These are phyloP conservation scores for Hsuehochloa calcarea DNA, from an alignment of 176 grass and related monocot genomes.

Conservation along the genomic window DNA sequence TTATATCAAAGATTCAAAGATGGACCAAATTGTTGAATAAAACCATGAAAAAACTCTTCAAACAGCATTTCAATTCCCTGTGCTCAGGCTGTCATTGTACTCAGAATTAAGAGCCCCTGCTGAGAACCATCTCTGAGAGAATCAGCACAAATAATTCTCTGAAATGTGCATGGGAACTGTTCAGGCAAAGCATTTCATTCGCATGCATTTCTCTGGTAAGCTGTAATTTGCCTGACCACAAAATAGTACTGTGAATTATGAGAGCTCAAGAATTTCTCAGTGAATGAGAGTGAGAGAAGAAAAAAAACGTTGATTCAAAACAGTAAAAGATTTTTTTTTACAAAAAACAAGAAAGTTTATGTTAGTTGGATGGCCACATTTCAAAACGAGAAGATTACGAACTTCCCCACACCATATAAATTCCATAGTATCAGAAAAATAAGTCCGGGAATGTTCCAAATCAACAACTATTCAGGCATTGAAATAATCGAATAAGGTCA, in stretches of 20 bases:
- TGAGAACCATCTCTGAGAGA: conserved; percentile 10
- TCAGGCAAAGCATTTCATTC: conserved; percentile 10
- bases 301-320: neutral
- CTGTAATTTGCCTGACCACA: neutral
- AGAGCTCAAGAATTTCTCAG: neutral
- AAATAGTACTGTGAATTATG: neutral
- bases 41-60: neutral
- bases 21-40: neutral
- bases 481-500: neutral
- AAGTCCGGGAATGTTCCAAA: neutral
- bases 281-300: neutral
- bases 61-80: conserved; percentile 1
- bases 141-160: conserved; percentile 12
- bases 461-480: neutral
- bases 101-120: conserved; percentile 7
- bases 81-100: conserved; percentile 4
- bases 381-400: neutral
- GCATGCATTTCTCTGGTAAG: neutral
- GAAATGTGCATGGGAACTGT: neutral
- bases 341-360: neutral
- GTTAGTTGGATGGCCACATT: neutral
- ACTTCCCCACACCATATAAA: neutral
- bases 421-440: neutral
- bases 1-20: neutral
- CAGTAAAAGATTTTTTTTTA: neutral